phyloP scores from a whole-genome alignment of 2,329 filamentous ascomycete species.

The Exophiala sp. region DNA sequence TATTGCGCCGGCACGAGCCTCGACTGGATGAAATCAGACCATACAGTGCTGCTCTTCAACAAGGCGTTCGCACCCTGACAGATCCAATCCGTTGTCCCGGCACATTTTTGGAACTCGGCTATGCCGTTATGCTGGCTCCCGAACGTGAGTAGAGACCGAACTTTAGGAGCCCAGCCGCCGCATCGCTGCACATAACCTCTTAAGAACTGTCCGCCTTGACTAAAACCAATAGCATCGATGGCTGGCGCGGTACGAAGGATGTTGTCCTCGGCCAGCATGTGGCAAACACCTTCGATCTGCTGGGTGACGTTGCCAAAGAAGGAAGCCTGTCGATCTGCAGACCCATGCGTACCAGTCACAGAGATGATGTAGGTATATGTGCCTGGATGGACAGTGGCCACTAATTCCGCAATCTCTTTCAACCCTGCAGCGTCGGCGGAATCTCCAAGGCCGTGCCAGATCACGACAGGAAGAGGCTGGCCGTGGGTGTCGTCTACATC shows the following conservation, averaged over 20 bases:
- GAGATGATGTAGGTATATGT: slow-evolving; percentile 78
- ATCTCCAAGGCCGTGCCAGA: slow-evolving; percentile 81
- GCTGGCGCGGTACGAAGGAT: slow-evolving; percentile 76
- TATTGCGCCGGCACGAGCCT: slow-evolving; percentile 90
- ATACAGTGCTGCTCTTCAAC: slow-evolving; percentile 67
- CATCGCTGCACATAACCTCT: slow-evolving; percentile 84
- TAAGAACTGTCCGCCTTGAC: slow-evolving; percentile 94
- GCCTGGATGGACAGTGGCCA: slow-evolving; percentile 67
- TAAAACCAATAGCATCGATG: slow-evolving; percentile 89
- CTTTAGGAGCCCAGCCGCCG: slow-evolving; percentile 56
- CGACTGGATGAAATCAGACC: slow-evolving; percentile 69
- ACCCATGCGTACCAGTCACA: slow-evolving; percentile 56
- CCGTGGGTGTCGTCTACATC: slow-evolving; percentile 18
- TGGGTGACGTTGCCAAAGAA: slow-evolving; percentile 85
- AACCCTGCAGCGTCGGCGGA: slow-evolving; percentile 70
- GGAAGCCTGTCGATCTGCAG: slow-evolving; percentile 69
- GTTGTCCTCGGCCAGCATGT: slow-evolving; percentile 65
- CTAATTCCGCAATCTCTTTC: slow-evolving; percentile 62
- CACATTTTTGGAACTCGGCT: slow-evolving; percentile 70
- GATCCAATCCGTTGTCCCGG: slow-evolving; percentile 60
- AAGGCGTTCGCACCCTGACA: slow-evolving; percentile 76
- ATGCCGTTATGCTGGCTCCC: slow-evolving; percentile 93
- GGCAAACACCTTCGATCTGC: slow-evolving; percentile 72
- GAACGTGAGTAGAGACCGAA: slow-evolving; percentile 78
- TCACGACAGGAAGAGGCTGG: slow-evolving; percentile 70